phyloP scores from a whole-genome alignment of 225 moss, liverwort and hornwort species.

The Lunularia cruciata region DNA sequence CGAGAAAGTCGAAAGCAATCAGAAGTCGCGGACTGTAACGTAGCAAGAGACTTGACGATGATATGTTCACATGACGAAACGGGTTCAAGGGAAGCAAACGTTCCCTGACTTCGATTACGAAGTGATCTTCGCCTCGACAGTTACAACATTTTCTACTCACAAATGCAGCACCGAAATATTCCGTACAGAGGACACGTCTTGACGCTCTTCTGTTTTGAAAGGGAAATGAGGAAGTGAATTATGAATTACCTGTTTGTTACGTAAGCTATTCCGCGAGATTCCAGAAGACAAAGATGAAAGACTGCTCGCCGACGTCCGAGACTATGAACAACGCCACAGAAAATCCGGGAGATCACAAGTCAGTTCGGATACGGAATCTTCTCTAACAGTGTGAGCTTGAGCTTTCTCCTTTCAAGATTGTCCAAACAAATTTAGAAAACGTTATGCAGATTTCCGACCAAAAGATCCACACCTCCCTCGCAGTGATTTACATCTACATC shows the following conservation, averaged over 20 bases:
- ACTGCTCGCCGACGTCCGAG: not conserved
- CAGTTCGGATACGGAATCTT: not conserved
- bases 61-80: too few relatives aligned
- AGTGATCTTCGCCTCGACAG: too few relatives aligned
- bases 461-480: too few relatives aligned
- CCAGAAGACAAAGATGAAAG: conserved; percentile 5
- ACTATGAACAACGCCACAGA: not conserved
- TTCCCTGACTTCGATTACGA: too few relatives aligned
- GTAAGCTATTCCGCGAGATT: not conserved
- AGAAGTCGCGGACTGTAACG: too few relatives aligned
- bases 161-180: not conserved
- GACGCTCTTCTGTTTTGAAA: not conserved
- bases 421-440: not conserved
- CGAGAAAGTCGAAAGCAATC: not conserved
- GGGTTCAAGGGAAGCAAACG: too few relatives aligned
- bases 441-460: not conserved
- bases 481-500: too few relatives aligned
- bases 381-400: too few relatives aligned
- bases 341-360: not conserved
- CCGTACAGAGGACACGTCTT: not conserved
- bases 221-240: not conserved
- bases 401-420: too few relatives aligned
- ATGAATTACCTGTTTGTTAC: conserved; percentile 1
- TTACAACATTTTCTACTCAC: not conserved
- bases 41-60: too few relatives aligned